These are phyloP conservation scores for Colletotrichum acutatum DNA, from an alignment of 2,329 filamentous ascomycete species.

Conservation along the genomic window DNA sequence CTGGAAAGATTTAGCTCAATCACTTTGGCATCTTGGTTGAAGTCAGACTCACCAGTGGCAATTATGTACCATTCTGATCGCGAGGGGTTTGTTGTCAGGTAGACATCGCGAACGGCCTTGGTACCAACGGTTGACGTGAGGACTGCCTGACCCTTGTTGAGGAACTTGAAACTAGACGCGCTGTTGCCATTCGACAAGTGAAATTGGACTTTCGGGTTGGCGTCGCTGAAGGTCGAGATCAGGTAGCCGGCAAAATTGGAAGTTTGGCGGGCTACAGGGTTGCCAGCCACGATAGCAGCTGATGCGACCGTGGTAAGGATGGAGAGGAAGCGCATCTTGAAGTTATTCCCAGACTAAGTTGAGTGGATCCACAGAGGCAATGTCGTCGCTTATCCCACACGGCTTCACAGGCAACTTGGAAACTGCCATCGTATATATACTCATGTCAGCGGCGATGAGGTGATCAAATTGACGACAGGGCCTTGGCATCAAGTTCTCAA, in stretches of 20 bases:
- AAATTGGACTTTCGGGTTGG: slow-evolving; percentile 45
- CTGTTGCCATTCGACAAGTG: slow-evolving; percentile 47
- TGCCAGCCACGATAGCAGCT: too few relatives aligned
- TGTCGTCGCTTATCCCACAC: not conserved
- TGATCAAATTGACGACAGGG: not conserved
- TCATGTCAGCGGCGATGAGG: not conserved
- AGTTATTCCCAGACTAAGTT: too few relatives aligned
- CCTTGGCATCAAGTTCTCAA: not conserved
- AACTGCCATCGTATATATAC: not conserved
- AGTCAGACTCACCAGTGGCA: slow-evolving; percentile 44
- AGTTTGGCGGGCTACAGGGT: too few relatives aligned
- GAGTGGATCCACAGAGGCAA: too few relatives aligned
- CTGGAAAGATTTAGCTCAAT: slow-evolving; percentile 29
- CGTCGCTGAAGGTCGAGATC: slow-evolving; percentile 49
- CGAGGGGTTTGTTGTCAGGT: slow-evolving; percentile 45
- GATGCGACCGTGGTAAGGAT: too few relatives aligned
- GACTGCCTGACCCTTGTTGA: slow-evolving; percentile 46
- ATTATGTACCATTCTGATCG: slow-evolving; percentile 48
- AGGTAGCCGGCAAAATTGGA: slow-evolving; percentile 45
- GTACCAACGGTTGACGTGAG: slow-evolving; percentile 47
- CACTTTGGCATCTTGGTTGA: not conserved
- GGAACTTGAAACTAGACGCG: slow-evolving; percentile 44
- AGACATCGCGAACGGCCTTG: slow-evolving; percentile 48
- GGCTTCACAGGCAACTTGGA: not conserved
- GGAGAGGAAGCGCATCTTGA: too few relatives aligned